Evolutionary conservation across 2,329 filamentous ascomycete species (phyloP), one percentile per base, ranked within the genome.

Genomic region (Elsinoe ampelina): DNA sequence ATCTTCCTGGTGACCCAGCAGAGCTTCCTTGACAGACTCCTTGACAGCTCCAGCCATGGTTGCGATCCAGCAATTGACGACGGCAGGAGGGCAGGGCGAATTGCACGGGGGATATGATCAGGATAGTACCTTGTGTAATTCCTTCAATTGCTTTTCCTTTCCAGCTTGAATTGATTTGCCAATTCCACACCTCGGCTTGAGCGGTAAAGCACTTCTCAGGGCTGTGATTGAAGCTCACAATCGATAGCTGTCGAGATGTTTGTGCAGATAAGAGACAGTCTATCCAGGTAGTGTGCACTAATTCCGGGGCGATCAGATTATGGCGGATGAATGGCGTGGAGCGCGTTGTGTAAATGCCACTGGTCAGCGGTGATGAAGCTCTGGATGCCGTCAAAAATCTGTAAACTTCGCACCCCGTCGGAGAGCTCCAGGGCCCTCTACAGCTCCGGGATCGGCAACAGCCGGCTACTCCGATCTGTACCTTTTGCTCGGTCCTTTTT

Each of bases 1-100:
- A 36, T 76, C 71, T 22, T 64, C 59, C 57, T 75, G 72, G 56
- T 72, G 73, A 63, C 89, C 89, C 59, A 93, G 73, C 65, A 95
- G 79, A 64, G 81, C 63, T 66, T 76, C 75, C 63, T 72, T 71
- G 60, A 77, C 73, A 65, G 71, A 82, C 75, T 91, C 89, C 76
- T 89, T 95, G 70, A 95, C 83, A 60, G 80, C 61, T 52, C 32
- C 48, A 22, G 66, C 63, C 66, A 70, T 70, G 61, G 64, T 65
- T 34, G 26, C 13, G 34, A 52, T 52, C 48, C 48, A 39, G 48
- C 20, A 13, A 45, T 60, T 57, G 30, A 63, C 13, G 45, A 34
- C 34, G 12, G 35, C 34, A 20, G 48, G 2, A 19, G n/a, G 48
- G 48, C 47, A 36, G 30, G 32, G 47, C 35, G 8, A 6, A 8